phyloP scores from a whole-genome alignment of 768 basidiomycete genomes.

The Hirschioporus abietinus region DNA sequence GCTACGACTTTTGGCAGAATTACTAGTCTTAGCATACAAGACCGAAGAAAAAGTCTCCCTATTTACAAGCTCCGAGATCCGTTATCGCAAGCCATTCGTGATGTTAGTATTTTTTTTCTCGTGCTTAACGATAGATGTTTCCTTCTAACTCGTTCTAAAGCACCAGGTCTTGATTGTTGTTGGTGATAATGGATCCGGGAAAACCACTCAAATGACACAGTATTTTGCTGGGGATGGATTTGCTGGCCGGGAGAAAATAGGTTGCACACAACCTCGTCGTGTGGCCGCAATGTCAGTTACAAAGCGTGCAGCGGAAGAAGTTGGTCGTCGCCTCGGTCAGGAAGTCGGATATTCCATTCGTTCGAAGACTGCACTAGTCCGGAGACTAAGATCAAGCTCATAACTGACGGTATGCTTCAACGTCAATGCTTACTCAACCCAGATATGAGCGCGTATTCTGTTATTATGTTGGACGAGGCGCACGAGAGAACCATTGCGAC shows the following conservation, averaged over 20 bases:
- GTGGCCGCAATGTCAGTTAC: conserved; percentile 99
- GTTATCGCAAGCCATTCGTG: conserved; percentile 81
- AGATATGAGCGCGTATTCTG: conserved; percentile 86
- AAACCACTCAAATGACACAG: conserved; percentile 99
- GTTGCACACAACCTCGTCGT: conserved; percentile 98
- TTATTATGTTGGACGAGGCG: conserved; percentile 98
- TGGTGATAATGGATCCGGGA: conserved; percentile 97
- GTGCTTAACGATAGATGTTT: background rate
- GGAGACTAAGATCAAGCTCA: conserved; percentile 99
- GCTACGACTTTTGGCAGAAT: conserved; percentile 94
- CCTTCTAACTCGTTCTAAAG: conserved; percentile 33
- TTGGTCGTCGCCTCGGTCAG: conserved; percentile 93
- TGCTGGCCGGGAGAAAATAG: conserved; percentile 85
- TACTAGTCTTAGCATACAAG: conserved; percentile 84
- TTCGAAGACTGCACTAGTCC: conserved; percentile 98
- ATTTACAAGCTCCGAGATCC: conserved; percentile 94
- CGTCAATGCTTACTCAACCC: conserved; percentile 96
- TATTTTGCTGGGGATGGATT: conserved; percentile 94
- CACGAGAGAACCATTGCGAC: conserved; percentile 99
- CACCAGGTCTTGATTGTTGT: conserved; percentile 98
- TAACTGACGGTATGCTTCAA: conserved; percentile 99
- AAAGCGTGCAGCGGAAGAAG: conserved; percentile 97
- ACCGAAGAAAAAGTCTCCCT: conserved; percentile 85
- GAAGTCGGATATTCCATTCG: conserved; percentile 99
- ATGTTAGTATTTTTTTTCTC: conserved; percentile 49